Conservation (phyloP, 2,329 filamentous ascomycete species). For the Cryphonectria carpinicola region DNA sequence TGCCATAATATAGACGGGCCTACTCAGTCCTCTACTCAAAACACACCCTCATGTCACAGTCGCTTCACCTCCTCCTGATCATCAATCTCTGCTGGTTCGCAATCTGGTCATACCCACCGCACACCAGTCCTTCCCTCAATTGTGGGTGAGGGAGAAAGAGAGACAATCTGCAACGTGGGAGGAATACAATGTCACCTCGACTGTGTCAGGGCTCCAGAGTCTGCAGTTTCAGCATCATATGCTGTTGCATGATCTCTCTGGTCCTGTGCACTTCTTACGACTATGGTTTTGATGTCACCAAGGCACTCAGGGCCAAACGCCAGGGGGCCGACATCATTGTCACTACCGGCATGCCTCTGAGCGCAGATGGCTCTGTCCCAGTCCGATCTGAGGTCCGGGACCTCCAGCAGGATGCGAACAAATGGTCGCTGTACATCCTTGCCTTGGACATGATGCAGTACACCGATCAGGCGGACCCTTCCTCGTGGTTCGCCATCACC, state of each 20-base stretch:
- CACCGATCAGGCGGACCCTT: slow-evolving; percentile 61
- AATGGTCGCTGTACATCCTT: slow-evolving; percentile 78
- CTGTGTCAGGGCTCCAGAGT: background rate
- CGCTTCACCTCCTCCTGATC: background rate
- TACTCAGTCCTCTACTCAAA: background rate
- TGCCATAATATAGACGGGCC: background rate
- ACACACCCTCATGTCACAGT: background rate
- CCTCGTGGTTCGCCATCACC: slow-evolving; percentile 80
- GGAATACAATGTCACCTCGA: slow-evolving; percentile 15
- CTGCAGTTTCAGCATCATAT: slow-evolving; percentile 25
- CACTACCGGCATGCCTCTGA: slow-evolving; percentile 46
- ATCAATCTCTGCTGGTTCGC: background rate
- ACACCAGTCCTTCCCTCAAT: background rate
- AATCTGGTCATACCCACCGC: background rate
- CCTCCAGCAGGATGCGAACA: slow-evolving; percentile 64
- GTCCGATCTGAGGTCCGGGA: slow-evolving; percentile 69
- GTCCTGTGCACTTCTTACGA: slow-evolving; percentile 46
- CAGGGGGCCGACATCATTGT: slow-evolving; percentile 45
- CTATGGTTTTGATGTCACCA: slow-evolving; percentile 52
- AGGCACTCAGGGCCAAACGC: slow-evolving; percentile 42
- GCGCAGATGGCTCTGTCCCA: slow-evolving; percentile 39
- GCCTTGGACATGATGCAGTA: slow-evolving; percentile 74
- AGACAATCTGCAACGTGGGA: background rate
- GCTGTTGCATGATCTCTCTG: slow-evolving; percentile 24
- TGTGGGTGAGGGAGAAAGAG: background rate